These are phyloP conservation scores for Backusella luteola DNA, from an alignment of 192 early-diverging fungal species.

Conservation along the genomic window DNA sequence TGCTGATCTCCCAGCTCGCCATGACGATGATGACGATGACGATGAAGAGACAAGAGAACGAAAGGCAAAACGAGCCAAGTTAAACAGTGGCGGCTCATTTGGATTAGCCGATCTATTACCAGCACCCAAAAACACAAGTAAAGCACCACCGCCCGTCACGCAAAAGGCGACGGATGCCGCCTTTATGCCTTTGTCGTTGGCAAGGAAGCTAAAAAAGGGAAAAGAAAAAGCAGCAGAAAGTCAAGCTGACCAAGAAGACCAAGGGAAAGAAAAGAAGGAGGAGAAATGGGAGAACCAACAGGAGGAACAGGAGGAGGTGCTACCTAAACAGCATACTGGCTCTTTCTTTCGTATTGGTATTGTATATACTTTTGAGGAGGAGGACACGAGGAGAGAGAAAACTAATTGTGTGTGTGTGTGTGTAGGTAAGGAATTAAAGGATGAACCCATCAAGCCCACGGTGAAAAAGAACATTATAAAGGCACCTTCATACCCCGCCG, in stretches of 20 bases:
- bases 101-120: constrained; percentile 21
- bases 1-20: not conserved
- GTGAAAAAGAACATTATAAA: not conserved
- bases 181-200: constrained; percentile 19
- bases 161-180: constrained; percentile 14
- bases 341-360: constrained; percentile 35
- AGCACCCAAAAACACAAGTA: constrained; percentile 17
- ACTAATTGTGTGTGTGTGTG: not conserved
- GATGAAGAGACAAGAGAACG: constrained; percentile 4
- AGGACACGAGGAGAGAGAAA: not conserved
- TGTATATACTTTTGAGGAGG: not conserved
- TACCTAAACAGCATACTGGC: constrained; percentile 17
- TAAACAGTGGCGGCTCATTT: not conserved
- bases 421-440: constrained; percentile 1
- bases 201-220: constrained; percentile 13
- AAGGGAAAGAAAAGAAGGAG: not conserved
- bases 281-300: not conserved
- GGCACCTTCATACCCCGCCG: not conserved
- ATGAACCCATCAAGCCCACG: not conserved
- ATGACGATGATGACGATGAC: not conserved
- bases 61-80: not conserved
- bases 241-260: not conserved
- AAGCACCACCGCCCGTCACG: not conserved
- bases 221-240: constrained; percentile 5
- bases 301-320: constrained; percentile 17